These are phyloP conservation scores for Gossypium laxum DNA, from an alignment of 441 rosid species.

Conservation along the genomic window DNA sequence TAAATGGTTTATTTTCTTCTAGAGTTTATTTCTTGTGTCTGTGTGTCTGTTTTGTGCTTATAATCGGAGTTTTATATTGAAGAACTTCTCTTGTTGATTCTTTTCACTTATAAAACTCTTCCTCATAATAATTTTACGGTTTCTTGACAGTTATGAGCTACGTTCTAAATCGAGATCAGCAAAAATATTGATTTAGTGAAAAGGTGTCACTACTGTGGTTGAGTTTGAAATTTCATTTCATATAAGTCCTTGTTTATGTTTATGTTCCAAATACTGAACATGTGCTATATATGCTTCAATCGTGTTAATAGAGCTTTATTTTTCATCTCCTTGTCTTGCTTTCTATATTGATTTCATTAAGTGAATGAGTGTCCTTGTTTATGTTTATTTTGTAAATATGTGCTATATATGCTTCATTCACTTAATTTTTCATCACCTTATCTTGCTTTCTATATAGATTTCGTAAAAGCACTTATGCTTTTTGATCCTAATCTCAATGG, in stretches of 20 bases:
- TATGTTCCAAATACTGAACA: not conserved
- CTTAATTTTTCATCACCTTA: not conserved
- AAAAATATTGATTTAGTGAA: not conserved
- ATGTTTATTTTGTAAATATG: not conserved
- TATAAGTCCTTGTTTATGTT: not conserved
- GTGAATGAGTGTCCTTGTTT: not conserved
- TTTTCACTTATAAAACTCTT: not conserved
- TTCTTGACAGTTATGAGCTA: not conserved
- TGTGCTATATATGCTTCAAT: not conserved
- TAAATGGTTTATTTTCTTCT: not conserved
- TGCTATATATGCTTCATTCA: not conserved
- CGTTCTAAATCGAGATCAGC: not conserved
- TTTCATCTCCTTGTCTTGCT: not conserved
- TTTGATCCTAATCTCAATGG: not conserved
- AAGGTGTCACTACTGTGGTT: not conserved
- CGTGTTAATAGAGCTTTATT: not conserved
- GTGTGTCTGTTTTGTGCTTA: not conserved
- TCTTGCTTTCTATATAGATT: not conserved
- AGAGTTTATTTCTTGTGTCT: not conserved
- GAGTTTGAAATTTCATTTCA: not conserved
- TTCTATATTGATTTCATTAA: not conserved
- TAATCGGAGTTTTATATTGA: not conserved
- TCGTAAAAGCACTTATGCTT: slow-evolving; percentile 1
- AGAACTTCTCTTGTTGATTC: not conserved
- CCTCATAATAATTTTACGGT: not conserved